Evolutionary conservation across 2,329 filamentous ascomycete genomes (phyloP).

Genomic region (Pestalotiopsis sp.): DNA sequence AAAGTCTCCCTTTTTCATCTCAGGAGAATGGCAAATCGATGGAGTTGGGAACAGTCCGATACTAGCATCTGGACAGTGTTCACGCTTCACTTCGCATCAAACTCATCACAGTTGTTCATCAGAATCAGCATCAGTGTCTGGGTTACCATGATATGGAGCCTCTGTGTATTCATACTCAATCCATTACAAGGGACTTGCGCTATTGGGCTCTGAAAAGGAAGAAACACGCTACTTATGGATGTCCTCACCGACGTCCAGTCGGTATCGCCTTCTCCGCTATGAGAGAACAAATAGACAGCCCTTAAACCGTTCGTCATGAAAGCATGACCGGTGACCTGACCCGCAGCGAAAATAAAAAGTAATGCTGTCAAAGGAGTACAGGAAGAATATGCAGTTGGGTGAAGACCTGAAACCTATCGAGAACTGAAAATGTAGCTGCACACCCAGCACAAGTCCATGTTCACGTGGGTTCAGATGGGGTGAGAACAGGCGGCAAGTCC

Average conservation of each 20-base stretch:
- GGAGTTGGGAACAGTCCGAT: too few species aligned
- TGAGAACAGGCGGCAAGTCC: not conserved
- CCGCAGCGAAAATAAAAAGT: not conserved
- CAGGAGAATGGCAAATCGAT: too few species aligned
- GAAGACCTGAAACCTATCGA: not conserved
- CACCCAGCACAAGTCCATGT: not conserved
- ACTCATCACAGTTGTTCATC: not conserved
- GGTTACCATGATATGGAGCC: not conserved
- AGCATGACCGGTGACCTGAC: not conserved
- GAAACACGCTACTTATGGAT: not conserved
- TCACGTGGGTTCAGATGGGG: not conserved
- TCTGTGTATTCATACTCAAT: constrained; percentile 7
- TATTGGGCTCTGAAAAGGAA: not conserved
- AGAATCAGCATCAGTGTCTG: not conserved
- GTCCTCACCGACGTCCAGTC: constrained; percentile 12
- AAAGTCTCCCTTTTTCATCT: too few species aligned
- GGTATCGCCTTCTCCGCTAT: not conserved
- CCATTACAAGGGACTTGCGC: not conserved
- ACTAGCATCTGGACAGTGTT: not conserved
- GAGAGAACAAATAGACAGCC: not conserved
- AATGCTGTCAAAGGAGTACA: not conserved
- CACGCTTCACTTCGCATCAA: not conserved
- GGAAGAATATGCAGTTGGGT: not conserved
- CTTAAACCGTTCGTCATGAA: not conserved
- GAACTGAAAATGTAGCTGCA: not conserved